Evolutionary conservation across 768 basidiomycete genomes (phyloP).

Genomic region (Hypsizygus marmoreus): DNA sequence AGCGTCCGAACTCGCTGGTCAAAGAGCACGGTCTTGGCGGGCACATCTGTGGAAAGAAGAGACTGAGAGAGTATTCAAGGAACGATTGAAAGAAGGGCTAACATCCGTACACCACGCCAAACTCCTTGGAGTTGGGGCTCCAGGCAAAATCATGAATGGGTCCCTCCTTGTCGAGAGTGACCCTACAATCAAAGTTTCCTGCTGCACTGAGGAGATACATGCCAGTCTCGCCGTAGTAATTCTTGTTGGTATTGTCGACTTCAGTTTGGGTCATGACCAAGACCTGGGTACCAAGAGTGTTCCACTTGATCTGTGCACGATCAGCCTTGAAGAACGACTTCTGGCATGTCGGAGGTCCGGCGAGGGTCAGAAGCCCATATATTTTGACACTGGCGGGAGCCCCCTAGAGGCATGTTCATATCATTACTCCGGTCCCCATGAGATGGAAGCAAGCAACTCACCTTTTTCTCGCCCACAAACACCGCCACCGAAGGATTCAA

Average conservation of each 20-base stretch:
- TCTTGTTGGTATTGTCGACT: conserved; percentile 95
- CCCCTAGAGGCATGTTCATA: conserved; percentile 56
- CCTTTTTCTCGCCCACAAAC: conserved; percentile 94
- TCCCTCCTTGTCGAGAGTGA: conserved; percentile 91
- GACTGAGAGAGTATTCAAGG: conserved; percentile 4
- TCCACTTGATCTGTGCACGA: conserved; percentile 94
- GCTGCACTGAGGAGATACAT: conserved; percentile 90
- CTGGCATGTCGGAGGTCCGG: conserved; percentile 67
- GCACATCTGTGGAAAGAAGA: conserved; percentile 68
- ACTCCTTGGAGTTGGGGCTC: conserved; percentile 97
- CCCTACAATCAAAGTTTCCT: conserved; percentile 91
- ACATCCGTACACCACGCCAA: conserved; percentile 97
- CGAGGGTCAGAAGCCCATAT: conserved; percentile 68
- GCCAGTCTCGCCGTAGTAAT: conserved; percentile 97
- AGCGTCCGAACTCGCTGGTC: conserved; percentile 86
- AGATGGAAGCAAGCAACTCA: conserved; percentile 24
- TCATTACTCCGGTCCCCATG: too few relatives aligned
- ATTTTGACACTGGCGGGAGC: conserved; percentile 87
- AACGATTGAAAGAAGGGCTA: conserved; percentile 33
- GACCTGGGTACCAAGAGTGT: conserved; percentile 88
- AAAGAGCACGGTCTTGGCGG: conserved; percentile 89
- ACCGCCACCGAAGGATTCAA: conserved; percentile 87
- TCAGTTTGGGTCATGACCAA: conserved; percentile 93
- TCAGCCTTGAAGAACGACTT: conserved; percentile 98
- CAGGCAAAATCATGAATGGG: conserved; percentile 96